Conservation (phyloP, 371 early-diverging fungal genomes). For the Mortierella sp. region DNA sequence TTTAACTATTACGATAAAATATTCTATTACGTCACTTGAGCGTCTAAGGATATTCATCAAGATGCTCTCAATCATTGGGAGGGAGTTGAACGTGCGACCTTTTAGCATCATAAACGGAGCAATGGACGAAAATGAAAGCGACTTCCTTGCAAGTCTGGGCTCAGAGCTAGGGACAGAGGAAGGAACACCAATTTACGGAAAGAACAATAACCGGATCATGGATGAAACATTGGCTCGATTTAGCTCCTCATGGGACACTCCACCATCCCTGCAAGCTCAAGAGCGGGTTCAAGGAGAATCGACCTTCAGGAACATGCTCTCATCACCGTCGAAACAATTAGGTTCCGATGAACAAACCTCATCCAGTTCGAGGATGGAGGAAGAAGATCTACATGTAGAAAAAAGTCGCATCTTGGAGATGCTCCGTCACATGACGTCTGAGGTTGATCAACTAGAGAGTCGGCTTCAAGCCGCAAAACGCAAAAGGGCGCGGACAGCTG, state of each 20-base stretch:
- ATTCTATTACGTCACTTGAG: no score
- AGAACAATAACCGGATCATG: not conserved
- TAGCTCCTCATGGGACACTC: slow-evolving; percentile 22
- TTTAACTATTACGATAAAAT: no score
- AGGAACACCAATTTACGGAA: not conserved
- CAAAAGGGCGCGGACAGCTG: slow-evolving; percentile 28
- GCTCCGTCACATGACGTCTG: slow-evolving; percentile 33
- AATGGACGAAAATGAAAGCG: not conserved
- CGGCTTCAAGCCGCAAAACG: slow-evolving; percentile 39
- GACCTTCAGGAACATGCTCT: slow-evolving; percentile 14
- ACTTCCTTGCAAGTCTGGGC: not conserved
- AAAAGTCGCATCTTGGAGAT: slow-evolving; percentile 49
- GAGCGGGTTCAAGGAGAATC: slow-evolving; percentile 6
- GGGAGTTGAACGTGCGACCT: not conserved
- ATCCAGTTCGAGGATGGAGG: slow-evolving; percentile 10
- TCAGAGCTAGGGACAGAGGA: not conserved
- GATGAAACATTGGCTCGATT: slow-evolving; percentile 6
- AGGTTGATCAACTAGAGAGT: slow-evolving; percentile 41
- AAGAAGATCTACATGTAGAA: slow-evolving; percentile 29
- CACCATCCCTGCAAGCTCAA: not conserved
- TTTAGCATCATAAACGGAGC: not conserved
- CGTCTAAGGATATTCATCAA: no score
- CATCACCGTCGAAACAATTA: not conserved
- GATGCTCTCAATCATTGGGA: no score
- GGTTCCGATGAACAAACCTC: not conserved